Evolutionary conservation across 208 protist species (phyloP).

Genomic region (Crithidia thermophila): DNA sequence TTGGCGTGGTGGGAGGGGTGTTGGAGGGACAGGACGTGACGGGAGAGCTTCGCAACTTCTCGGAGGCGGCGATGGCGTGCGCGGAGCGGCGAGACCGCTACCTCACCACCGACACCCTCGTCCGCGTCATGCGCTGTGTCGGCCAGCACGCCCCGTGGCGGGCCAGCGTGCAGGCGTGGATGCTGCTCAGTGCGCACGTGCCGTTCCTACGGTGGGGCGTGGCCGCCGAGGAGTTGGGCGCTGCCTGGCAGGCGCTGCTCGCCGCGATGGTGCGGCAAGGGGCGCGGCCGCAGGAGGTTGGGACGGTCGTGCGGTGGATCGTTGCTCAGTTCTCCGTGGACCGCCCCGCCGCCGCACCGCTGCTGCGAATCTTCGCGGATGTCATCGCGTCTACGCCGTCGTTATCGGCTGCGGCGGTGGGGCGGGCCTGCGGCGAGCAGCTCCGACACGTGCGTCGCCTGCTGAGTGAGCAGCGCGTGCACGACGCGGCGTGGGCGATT

Average conservation of each 20-base stretch:
- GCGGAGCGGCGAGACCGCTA: slow-evolving; percentile 23
- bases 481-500: slow-evolving; percentile 23
- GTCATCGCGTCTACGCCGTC: not conserved
- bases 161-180: slow-evolving; percentile 32
- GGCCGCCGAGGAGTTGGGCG: not conserved
- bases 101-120: slow-evolving; percentile 15
- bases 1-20: slow-evolving; percentile 2
- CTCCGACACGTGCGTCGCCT: slow-evolving; percentile 20
- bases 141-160: slow-evolving; percentile 32
- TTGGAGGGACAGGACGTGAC: not conserved
- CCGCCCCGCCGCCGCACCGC: not conserved
- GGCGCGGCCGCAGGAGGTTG: slow-evolving; percentile 28
- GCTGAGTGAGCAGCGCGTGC: slow-evolving; percentile 35
- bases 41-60: not conserved
- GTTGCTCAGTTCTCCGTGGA: slow-evolving; percentile 17
- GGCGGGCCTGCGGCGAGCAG: slow-evolving; percentile 11
- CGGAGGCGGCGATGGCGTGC: slow-evolving; percentile 10
- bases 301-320: slow-evolving; percentile 21
- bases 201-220: slow-evolving; percentile 21
- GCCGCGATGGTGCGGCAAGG: slow-evolving; percentile 30
- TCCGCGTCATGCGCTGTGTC: slow-evolving; percentile 25
- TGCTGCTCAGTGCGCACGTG: slow-evolving; percentile 16
- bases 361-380: slow-evolving; percentile 10
- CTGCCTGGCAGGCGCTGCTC: slow-evolving; percentile 21
- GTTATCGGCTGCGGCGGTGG: slow-evolving; percentile 33